phyloP scores from a whole-genome alignment of 768 basidiomycete species.

The Termitomyces sp. region DNA sequence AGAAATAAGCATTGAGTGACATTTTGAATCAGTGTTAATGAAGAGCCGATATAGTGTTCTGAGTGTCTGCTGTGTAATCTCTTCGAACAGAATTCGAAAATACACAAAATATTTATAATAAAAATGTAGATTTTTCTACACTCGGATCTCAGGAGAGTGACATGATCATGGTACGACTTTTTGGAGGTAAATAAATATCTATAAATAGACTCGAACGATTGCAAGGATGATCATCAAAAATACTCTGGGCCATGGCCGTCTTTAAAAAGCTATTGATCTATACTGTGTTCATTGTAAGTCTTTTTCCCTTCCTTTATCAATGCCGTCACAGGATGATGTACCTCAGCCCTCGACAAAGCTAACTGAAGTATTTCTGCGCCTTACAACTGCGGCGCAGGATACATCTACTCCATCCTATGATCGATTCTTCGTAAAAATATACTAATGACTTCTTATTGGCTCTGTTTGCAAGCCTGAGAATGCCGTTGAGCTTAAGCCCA shows the following conservation, averaged over 20 bases:
- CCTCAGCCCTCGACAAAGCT: slow-evolving; percentile 31
- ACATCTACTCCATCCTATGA: slow-evolving; percentile 5
- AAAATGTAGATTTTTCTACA: too few relatives aligned
- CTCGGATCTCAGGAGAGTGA: too few relatives aligned
- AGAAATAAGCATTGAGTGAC: not conserved
- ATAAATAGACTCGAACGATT: not conserved
- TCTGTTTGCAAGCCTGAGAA: slow-evolving; percentile 55
- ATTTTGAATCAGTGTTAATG: not conserved
- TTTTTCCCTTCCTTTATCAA: too few relatives aligned
- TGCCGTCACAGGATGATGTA: not conserved
- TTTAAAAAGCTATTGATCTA: not conserved
- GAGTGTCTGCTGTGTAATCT: not conserved
- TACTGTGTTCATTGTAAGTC: not conserved
- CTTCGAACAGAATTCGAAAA: not conserved
- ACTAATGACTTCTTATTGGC: slow-evolving; percentile 22
- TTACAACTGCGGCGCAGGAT: slow-evolving; percentile 51
- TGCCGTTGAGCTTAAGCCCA: slow-evolving; percentile 44
- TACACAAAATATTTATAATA: not conserved
- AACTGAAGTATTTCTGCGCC: slow-evolving; percentile 34
- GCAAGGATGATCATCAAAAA: not conserved
- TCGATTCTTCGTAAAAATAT: not conserved
- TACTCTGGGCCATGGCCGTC: not conserved
- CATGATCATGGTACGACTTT: too few relatives aligned
- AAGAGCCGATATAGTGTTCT: not conserved
- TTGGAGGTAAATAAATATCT: slow-evolving; percentile 1